Base-by-base conservation (phyloP, 2,329 filamentous ascomycete genomes). In the Atkinsonella hypoxylon region DNA sequence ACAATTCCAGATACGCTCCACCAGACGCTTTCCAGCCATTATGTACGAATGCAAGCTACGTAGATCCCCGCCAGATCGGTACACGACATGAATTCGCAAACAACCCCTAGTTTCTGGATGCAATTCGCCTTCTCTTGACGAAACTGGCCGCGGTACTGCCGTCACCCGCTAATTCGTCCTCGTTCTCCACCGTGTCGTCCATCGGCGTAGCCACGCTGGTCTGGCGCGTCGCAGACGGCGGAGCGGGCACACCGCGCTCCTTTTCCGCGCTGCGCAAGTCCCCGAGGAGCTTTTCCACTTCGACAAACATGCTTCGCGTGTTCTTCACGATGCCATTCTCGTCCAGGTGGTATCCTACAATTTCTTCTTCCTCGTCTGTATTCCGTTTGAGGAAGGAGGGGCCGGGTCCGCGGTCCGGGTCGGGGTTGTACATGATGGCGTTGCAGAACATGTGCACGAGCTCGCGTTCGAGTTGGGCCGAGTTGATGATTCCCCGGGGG, bases 361-460 rank as follows among this genome's bases (percentile, higher is more conserved):
- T 63, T 49, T 71, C 64, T 57, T 76, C 62, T 56, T 73, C 64
- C 54, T 73, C 73, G 42, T 67, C 70, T 59, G 64, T 61, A 41
- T 69, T 61, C 40, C 69, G 61, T 51, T 70, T 68, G 59, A 78
- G 65, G 56, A 89, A 86, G 0, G 75, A 70, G 2, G 76, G 72
- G 0, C 84, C 84, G 10, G 85, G 81, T 0, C 85, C 85, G 26
- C 83, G 79, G 57, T 86, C 75, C 0, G 85, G 82, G 55, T 95
- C 88, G 0, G 87, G 83, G 59, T 97, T 97, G 73, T 95, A 98
- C 93, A 98, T 97, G 67, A 96, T 86, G 17, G 93, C 91, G 61
- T 97, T 97, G 57, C 89, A 89, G 65, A 97, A 95, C 87, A 97
- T 96, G 59, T 94, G 87, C 59, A 94, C 88, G 11, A 97, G 73